phyloP scores from a whole-genome alignment of 2,329 filamentous ascomycete genomes.

The Clarireedia homoeocarpa region DNA sequence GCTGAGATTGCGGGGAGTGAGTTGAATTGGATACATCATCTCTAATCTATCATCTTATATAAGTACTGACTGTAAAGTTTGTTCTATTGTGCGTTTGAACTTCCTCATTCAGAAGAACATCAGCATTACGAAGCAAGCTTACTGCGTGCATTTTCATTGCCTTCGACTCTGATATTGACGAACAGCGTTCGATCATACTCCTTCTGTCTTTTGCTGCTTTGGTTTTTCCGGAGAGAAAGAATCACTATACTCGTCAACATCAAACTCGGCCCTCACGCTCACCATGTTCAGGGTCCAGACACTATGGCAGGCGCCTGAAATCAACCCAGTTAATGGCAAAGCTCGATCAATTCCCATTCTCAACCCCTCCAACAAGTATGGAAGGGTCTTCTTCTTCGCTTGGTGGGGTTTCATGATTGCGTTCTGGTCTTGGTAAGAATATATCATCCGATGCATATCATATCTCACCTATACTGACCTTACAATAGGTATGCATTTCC shows the following conservation, averaged over 20 bases:
- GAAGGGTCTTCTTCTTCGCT: constrained; percentile 83
- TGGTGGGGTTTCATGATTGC: constrained; percentile 82
- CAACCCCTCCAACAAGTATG: constrained; percentile 72
- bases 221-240: too few relatives aligned
- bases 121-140: too few relatives aligned
- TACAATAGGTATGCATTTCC: constrained; percentile 70
- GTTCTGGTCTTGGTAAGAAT: constrained; percentile 76
- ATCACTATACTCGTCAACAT: not conserved
- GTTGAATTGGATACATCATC: too few relatives aligned
- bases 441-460: constrained; percentile 46
- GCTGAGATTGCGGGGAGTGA: too few relatives aligned
- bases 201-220: too few relatives aligned
- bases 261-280: not conserved
- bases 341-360: constrained; percentile 71
- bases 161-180: not conserved
- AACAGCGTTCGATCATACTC: not conserved
- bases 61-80: too few relatives aligned
- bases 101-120: too few relatives aligned
- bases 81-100: too few relatives aligned
- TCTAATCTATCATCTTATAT: too few relatives aligned
- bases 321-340: constrained; percentile 76
- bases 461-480: constrained; percentile 34
- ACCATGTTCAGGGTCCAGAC: constrained; percentile 17
- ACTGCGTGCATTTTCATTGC: not conserved
- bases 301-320: constrained; percentile 25